These are phyloP conservation scores for Plasmodium inui DNA, from an alignment of 169 alveolate genomes.

Conservation along the genomic window DNA sequence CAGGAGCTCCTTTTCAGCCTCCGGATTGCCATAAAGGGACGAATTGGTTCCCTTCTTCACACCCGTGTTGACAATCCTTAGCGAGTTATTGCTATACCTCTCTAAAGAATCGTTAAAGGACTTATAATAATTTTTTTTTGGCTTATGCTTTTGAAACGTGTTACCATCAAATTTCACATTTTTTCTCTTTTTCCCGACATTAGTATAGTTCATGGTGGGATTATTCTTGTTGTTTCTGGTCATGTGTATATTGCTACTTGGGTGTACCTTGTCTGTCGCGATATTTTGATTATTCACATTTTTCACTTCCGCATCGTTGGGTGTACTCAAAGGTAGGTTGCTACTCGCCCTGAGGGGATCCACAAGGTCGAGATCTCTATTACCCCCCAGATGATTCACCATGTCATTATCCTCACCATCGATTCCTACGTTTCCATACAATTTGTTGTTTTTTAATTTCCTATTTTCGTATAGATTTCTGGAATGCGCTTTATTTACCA, in stretches of 20 bases:
- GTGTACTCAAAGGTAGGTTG: not conserved
- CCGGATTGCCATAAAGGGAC: not conserved
- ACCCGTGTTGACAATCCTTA: not conserved
- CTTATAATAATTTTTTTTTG: constrained; percentile 24
- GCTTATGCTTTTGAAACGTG: constrained; percentile 32
- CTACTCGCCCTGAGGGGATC: not conserved
- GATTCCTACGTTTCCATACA: not conserved
- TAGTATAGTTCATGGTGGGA: not conserved
- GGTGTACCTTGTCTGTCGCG: not conserved
- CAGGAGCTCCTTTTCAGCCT: not conserved
- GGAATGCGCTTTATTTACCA: not conserved
- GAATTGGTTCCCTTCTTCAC: not conserved
- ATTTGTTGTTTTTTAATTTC: not conserved
- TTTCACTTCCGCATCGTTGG: not conserved
- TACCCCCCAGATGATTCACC: not conserved
- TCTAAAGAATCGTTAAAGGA: constrained; percentile 25
- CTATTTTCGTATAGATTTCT: not conserved
- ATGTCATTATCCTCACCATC: not conserved
- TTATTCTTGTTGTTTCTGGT: constrained; percentile 9
- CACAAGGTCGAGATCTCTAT: not conserved
- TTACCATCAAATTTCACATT: constrained; percentile 13
- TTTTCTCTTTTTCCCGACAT: constrained; percentile 19
- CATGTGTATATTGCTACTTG: not conserved
- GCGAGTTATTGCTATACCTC: constrained; percentile 34
- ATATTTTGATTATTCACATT: not conserved